Base-by-base conservation (phyloP, 1,139 yeast species). In the Suhomyces bribrorum region DNA sequence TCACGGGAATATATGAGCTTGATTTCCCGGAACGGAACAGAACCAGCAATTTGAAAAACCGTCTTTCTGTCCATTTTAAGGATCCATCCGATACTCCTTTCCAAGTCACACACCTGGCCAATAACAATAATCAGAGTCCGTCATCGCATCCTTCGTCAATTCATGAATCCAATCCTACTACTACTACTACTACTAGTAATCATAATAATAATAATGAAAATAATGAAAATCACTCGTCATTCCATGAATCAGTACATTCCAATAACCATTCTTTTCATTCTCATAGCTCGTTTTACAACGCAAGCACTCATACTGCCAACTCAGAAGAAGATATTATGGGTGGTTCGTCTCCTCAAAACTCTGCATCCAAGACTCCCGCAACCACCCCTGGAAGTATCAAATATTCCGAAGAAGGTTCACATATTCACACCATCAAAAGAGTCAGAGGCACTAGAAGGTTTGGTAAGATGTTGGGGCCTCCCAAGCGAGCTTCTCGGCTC, bases 381-480 rank as follows among this genome's bases (percentile, higher is more conserved):
- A 52, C 59, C 8, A 54, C 59, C 5, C 52, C 55, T 7, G 57
- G 58, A 8, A 49, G 46, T 20, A 46, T 41, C 14, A 43, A 38
- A 14, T 23, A 32, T 6, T 40, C 40, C 8, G 28, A 24, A 12
- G 38, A 33, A 2, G 37, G 34, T 5, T 31, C 40, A 7, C 31
- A 45, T 20, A 44, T 47, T n/a, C 56, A 50, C 31, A 45, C 59
- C 12, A 41, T 61, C 12, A 61, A 62, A 46, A 46, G 62, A 36
- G 52, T 54, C 38, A 45, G 64, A 30, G 63, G 71, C 2, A 53
- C 63, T 2, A 50, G 72, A 44, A 47, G 69, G 36, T 64, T 67
- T 40, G 69, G 72, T 5, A 61, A 57, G 43, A 43, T 58, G 7
- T 48, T 71, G 36, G 77, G 76, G 0, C 73, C 72, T 4, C 75